A percentile compares a stretch with the other conserved stretches of the same genome.
phyloP scores from a whole-genome alignment of 805 yeast species.

The Isabelozyma rhagii region DNA sequence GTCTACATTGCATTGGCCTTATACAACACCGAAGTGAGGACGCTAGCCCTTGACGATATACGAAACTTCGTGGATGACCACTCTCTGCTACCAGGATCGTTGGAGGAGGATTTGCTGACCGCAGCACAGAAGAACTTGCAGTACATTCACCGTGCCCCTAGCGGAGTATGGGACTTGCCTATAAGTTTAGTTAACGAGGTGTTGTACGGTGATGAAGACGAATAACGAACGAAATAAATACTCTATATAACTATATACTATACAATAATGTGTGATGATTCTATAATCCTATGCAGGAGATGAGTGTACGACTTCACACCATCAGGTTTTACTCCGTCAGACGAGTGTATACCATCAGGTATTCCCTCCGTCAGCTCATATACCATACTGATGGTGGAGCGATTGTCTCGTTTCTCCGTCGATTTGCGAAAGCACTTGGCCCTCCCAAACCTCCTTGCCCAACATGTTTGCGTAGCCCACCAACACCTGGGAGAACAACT shows the following conservation, averaged over 20 bases:
- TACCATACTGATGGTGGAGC: conserved; percentile 18
- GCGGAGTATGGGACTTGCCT: conserved; percentile 87
- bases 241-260: conserved; percentile 3
- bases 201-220: conserved; percentile 37
- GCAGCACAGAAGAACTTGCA: conserved; percentile 13
- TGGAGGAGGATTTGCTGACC: conserved; percentile 1
- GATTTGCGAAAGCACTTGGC: conserved; percentile 26
- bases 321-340: too few species aligned
- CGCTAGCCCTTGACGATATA: conserved; percentile 55
- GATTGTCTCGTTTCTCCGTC: conserved; percentile 26
- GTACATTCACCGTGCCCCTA: conserved; percentile 58
- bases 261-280: neutral
- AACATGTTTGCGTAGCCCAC: conserved; percentile 44
- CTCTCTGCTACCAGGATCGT: conserved; percentile 30
- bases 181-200: conserved; percentile 65
- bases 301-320: neutral
- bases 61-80: conserved; percentile 70
- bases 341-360: too few species aligned
- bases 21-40: conserved; percentile 74
- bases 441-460: conserved; percentile 39
- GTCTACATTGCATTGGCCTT: conserved; percentile 66
- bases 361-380: conserved; percentile 3
- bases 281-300: neutral
- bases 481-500: conserved; percentile 43
- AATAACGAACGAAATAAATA: conserved; percentile 1